A percentile compares a stretch with the other conserved stretches of the same genome.
Conservation (phyloP, 164 flowering plant genomes). For the Berberis vulgaris region DNA sequence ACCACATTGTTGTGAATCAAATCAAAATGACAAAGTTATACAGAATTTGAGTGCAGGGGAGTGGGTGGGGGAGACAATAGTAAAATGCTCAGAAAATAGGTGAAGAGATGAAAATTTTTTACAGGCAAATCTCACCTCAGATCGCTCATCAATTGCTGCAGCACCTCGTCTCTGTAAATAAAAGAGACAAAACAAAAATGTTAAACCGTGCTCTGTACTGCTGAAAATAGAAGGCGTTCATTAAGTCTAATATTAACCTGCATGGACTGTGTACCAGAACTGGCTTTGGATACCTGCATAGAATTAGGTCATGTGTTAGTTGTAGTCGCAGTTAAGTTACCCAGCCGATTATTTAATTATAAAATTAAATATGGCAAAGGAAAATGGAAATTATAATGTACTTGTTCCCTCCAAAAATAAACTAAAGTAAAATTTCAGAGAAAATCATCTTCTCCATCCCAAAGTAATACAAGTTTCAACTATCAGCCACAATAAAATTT, state of each 20-base stretch:
- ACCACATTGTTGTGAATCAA: too few relatives aligned
- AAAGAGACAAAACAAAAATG: conserved; percentile 4
- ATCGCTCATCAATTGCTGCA: conserved; percentile 35
- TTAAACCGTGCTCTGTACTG: neutral
- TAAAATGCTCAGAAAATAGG: neutral
- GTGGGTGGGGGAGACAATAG: too few relatives aligned
- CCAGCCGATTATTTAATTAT: neutral
- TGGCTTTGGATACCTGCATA: conserved; percentile 13
- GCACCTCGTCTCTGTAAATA: conserved; percentile 32
- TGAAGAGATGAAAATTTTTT: neutral
- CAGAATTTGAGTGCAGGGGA: too few relatives aligned
- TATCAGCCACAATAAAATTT: too few relatives aligned
- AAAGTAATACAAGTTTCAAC: too few relatives aligned
- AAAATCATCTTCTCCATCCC: too few relatives aligned
- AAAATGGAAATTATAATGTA: too few relatives aligned
- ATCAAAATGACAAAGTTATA: too few relatives aligned
- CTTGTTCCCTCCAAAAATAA: too few relatives aligned
- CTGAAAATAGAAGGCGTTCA: neutral
- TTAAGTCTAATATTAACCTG: conserved; percentile 12
- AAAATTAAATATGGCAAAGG: too few relatives aligned
- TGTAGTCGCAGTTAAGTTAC: neutral
- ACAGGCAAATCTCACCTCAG: conserved; percentile 45
- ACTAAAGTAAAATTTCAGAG: too few relatives aligned
- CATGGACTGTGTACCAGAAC: conserved; percentile 5
- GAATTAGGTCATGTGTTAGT: neutral